Conservation (phyloP, 805 yeast species). For the Hanseniaspora opuntiae region DNA sequence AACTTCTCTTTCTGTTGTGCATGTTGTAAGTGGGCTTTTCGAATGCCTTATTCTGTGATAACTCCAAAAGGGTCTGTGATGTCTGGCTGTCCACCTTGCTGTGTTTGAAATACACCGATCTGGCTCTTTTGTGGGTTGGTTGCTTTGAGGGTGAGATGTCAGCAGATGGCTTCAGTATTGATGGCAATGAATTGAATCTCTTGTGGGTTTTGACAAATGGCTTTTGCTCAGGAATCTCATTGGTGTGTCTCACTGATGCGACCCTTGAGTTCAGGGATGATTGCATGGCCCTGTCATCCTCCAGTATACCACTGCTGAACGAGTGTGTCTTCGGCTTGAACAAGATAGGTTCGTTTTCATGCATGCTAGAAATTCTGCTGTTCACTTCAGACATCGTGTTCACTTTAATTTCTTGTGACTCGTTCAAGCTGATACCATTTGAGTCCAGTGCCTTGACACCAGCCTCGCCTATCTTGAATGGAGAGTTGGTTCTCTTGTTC, state of each 20-base stretch:
- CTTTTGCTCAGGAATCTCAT: background rate
- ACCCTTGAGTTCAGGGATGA: background rate
- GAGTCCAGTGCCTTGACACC: conserved; percentile 43
- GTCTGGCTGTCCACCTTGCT: background rate
- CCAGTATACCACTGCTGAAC: background rate
- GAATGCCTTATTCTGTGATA: background rate
- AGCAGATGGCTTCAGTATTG: conserved; percentile 13
- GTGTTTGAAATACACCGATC: background rate
- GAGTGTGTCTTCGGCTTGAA: conserved; percentile 2
- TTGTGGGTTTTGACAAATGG: conserved; percentile 12
- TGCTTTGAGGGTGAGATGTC: background rate
- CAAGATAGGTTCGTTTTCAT: background rate
- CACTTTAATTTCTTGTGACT: conserved; percentile 3
- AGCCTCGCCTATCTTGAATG: conserved; percentile 59
- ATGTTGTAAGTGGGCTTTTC: background rate
- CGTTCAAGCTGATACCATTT: conserved; percentile 14
- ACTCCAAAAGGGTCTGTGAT: background rate
- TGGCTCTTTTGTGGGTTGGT: background rate
- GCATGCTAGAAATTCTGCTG: background rate
- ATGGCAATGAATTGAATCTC: conserved; percentile 32
- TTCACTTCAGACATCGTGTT: background rate
- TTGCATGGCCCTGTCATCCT: background rate
- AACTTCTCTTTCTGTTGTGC: conserved; percentile 15
- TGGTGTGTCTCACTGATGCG: background rate
- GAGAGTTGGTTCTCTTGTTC: conserved; percentile 39